A percentile compares a stretch with the other conserved stretches of the same genome.
phyloP scores from a whole-genome alignment of 2,329 filamentous ascomycete species.

The Ascochyta clinopodiicola region DNA sequence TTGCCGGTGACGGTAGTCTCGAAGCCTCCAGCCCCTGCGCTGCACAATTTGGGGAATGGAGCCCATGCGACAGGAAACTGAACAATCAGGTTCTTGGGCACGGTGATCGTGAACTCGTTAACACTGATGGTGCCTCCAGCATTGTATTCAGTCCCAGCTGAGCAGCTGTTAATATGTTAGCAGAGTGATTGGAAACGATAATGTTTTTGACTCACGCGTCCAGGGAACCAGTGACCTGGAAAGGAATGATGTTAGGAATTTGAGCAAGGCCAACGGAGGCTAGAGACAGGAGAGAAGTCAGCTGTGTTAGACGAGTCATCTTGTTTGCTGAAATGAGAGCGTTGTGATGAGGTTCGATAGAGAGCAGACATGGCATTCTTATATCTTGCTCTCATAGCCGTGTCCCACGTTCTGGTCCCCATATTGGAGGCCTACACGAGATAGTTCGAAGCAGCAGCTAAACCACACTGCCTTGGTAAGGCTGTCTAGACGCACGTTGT shows the following conservation, averaged over 20 bases:
- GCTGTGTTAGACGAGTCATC: slow-evolving; percentile 27
- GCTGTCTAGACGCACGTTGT: slow-evolving; percentile 9
- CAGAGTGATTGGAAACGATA: neutral
- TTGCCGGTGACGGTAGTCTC: slow-evolving; percentile 50
- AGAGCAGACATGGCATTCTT: slow-evolving; percentile 13
- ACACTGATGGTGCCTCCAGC: slow-evolving; percentile 55
- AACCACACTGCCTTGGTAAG: slow-evolving; percentile 1
- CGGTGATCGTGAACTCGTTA: slow-evolving; percentile 54
- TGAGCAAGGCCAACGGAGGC: slow-evolving; percentile 29
- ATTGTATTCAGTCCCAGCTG: slow-evolving; percentile 46
- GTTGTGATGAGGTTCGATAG: neutral
- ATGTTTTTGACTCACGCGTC: slow-evolving; percentile 27
- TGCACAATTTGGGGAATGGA: slow-evolving; percentile 47
- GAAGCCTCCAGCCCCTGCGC: slow-evolving; percentile 26
- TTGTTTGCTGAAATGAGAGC: neutral
- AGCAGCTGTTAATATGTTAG: slow-evolving; percentile 25
- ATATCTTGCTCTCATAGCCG: neutral
- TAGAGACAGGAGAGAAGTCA: slow-evolving; percentile 27
- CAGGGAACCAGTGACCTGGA: slow-evolving; percentile 37
- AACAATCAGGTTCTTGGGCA: slow-evolving; percentile 59
- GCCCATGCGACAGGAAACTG: slow-evolving; percentile 58
- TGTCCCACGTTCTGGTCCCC: slow-evolving; percentile 5
- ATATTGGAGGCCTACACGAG: neutral
- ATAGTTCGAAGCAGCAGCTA: slow-evolving; percentile 3
- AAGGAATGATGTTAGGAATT: slow-evolving; percentile 32